phyloP scores from a whole-genome alignment of 257 asterid species.

The Rubia yunnanensis region DNA sequence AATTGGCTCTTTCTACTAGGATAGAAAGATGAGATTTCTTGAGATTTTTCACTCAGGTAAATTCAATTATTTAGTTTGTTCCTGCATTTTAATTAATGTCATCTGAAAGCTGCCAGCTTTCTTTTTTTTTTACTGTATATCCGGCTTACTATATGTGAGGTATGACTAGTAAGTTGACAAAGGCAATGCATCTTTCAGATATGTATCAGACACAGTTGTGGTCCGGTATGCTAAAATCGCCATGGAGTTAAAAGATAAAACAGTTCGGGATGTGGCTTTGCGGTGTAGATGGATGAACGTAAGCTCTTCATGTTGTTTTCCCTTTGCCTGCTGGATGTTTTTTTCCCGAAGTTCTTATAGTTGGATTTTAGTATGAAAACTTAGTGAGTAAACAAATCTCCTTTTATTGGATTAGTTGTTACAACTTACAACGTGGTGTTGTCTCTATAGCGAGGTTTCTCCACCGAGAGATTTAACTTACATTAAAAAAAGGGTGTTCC shows the following conservation, averaged over 20 bases:
- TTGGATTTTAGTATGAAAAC: neutral
- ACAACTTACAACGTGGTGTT: neutral
- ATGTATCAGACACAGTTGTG: slow-evolving; percentile 47
- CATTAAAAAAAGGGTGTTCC: neutral
- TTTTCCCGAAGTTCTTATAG: neutral
- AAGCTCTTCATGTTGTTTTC: slow-evolving; percentile 23
- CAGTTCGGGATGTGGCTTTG: slow-evolving; percentile 90
- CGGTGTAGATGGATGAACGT: slow-evolving; percentile 95
- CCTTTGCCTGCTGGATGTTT: neutral
- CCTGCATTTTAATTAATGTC: neutral
- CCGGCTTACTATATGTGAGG: neutral
- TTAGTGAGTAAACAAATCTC: neutral
- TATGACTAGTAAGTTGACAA: neutral
- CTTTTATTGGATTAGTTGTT: neutral
- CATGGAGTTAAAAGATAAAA: slow-evolving; percentile 67
- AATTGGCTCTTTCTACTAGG: neutral
- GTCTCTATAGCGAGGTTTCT: neutral
- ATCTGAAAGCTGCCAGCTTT: neutral
- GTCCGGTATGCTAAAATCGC: slow-evolving; percentile 75
- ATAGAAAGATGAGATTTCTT: neutral
- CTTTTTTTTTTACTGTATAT: neutral
- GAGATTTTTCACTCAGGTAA: neutral
- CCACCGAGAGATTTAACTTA: neutral
- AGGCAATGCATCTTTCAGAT: slow-evolving; percentile 41
- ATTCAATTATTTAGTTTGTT: neutral